Evolutionary conservation across 2,329 filamentous ascomycete species (phyloP).

Genomic region (Thermothelomyces thermophilus): DNA sequence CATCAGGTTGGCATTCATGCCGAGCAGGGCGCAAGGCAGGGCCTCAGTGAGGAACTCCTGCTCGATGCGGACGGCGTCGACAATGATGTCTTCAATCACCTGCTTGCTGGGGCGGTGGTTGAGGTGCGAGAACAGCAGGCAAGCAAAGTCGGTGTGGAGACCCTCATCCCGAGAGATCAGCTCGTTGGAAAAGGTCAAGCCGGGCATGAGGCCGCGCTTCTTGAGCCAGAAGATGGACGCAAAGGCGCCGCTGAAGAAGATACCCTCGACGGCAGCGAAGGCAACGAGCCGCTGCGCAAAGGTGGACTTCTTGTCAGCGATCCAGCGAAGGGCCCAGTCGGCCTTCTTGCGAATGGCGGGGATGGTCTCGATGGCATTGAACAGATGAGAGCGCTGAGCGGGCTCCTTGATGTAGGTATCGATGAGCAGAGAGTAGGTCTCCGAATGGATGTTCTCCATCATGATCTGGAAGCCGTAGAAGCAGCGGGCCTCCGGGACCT

Average conservation of each 20-base stretch:
- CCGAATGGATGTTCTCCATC: slow-evolving; percentile 99
- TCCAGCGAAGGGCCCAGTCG: slow-evolving; percentile 95
- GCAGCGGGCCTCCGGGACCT: slow-evolving; percentile 95
- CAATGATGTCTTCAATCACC: slow-evolving; percentile 80
- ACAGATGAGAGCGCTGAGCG: slow-evolving; percentile 86
- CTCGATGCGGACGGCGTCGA: slow-evolving; percentile 88
- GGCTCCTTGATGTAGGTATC: slow-evolving; percentile 99
- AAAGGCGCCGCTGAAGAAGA: slow-evolving; percentile 99
- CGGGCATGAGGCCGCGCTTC: slow-evolving; percentile 99
- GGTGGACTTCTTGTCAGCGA: slow-evolving; percentile 84
- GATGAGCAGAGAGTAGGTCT: slow-evolving; percentile 98
- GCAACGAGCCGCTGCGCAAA: slow-evolving; percentile 94
- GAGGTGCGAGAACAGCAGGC: slow-evolving; percentile 93
- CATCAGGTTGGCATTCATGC: slow-evolving; percentile 97
- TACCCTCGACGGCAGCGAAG: slow-evolving; percentile 96
- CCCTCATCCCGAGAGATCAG: slow-evolving; percentile 99
- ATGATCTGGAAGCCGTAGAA: slow-evolving; percentile 99
- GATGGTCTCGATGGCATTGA: slow-evolving; percentile 98
- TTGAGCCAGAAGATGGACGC: slow-evolving; percentile 99
- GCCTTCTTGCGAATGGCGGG: slow-evolving; percentile 98
- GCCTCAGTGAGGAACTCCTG: slow-evolving; percentile 97
- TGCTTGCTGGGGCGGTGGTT: slow-evolving; percentile 83
- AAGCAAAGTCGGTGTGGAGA: slow-evolving; percentile 98
- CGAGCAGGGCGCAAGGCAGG: slow-evolving; percentile 83
- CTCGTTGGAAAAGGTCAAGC: slow-evolving; percentile 98